Percentiles rank a stretch among this genome's conserved stretches.
These are phyloP conservation scores for Salix dunnii DNA, from an alignment of 345 rosid species.

Conservation along the genomic window DNA sequence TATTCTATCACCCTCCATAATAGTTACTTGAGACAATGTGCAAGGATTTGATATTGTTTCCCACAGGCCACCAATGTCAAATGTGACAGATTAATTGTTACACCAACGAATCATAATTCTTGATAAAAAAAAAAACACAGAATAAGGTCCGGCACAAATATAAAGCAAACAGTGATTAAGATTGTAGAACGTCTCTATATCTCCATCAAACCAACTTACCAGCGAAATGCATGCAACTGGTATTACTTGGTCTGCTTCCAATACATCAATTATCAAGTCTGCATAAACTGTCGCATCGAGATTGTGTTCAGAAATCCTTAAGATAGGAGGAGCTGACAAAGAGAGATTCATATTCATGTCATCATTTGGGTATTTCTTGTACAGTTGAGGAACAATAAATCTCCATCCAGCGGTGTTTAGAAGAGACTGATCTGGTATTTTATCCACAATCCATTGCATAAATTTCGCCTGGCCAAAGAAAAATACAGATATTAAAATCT, in stretches of 20 bases:
- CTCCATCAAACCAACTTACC: conserved; percentile 43
- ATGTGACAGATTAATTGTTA: neutral
- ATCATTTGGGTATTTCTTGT: conserved; percentile 83
- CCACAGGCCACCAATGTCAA: too few species aligned
- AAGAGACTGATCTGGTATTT: conserved; percentile 80
- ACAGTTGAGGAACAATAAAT: conserved; percentile 82
- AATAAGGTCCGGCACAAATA: neutral
- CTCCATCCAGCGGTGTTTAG: conserved; percentile 91
- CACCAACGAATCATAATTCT: neutral
- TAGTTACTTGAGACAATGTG: too few species aligned
- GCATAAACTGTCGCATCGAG: conserved; percentile 72
- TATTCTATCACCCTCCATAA: too few species aligned
- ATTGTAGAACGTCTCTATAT: neutral
- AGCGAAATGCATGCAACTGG: conserved; percentile 92
- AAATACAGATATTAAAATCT: neutral
- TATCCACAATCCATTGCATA: conserved; percentile 88
- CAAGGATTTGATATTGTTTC: too few species aligned
- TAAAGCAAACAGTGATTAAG: neutral
- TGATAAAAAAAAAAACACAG: neutral
- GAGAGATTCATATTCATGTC: conserved; percentile 80
- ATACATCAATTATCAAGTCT: conserved; percentile 69
- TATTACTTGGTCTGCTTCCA: conserved; percentile 58
- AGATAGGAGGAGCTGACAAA: conserved; percentile 74
- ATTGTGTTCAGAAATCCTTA: conserved; percentile 54
- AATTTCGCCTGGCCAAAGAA: conserved; percentile 66